Percentiles rank a stretch among this genome's conserved stretches.
These are phyloP conservation scores for Solanum virginianum DNA, from an alignment of 257 asterid genomes.

Conservation along the genomic window DNA sequence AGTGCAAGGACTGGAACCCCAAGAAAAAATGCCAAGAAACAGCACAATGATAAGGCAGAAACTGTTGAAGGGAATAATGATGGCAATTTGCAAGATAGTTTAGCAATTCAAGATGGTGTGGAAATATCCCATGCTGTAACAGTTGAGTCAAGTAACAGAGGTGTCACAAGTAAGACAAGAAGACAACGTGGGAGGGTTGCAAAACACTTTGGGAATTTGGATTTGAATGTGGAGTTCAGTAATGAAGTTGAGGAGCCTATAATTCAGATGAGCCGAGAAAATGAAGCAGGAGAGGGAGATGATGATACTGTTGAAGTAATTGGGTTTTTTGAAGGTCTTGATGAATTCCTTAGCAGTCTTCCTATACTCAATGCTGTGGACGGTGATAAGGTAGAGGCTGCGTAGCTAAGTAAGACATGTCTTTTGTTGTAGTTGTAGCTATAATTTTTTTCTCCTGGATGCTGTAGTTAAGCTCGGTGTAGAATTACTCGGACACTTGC, in stretches of 20 bases:
- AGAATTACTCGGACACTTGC: constrained; percentile 18
- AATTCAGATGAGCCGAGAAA: constrained; percentile 32
- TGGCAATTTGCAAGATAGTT: constrained; percentile 15
- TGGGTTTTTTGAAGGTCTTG: constrained; percentile 93
- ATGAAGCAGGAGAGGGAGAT: constrained; percentile 52
- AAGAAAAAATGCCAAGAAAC: constrained; percentile 27
- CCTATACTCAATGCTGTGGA: constrained; percentile 75
- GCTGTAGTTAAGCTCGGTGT: constrained; percentile 22
- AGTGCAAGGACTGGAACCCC: constrained; percentile 7
- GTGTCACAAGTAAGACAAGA: constrained; percentile 22
- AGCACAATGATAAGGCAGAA: constrained; percentile 37
- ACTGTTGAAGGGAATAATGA: constrained; percentile 11
- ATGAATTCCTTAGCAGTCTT: constrained; percentile 80
- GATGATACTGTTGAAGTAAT: constrained; percentile 78
- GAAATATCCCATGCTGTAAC: constrained; percentile 22
- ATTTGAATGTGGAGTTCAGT: constrained; percentile 86
- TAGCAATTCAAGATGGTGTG: constrained; percentile 27
- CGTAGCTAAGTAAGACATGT: constrained; percentile 30
- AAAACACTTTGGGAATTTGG: constrained; percentile 59
- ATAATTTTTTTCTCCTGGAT: constrained; percentile 17
- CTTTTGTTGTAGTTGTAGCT: constrained; percentile 26
- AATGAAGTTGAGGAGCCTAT: constrained; percentile 78
- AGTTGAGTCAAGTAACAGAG: constrained; percentile 40
- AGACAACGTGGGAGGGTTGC: constrained; percentile 61
- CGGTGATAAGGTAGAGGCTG: constrained; percentile 77